Base-by-base conservation (phyloP, 495 filamentous ascomycete species). In the Barbatosphaeria neglecta region DNA sequence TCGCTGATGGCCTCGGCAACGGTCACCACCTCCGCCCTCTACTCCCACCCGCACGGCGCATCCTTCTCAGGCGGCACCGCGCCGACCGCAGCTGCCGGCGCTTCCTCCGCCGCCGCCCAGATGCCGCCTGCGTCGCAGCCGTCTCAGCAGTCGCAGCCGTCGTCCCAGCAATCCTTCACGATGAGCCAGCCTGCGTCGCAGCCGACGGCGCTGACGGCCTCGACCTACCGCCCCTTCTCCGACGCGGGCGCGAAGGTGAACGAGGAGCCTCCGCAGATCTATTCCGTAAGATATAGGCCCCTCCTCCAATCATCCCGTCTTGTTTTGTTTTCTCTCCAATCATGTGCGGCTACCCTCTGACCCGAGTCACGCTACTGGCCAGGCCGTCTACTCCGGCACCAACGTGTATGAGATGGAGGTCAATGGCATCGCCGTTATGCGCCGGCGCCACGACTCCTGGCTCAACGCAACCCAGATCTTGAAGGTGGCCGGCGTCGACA, bases 381-480 rank as follows among this genome's bases (percentile, higher is more conserved):
- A 95, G 89, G 92, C 92, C 35, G 81, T 90, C 24, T 98, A 98
- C 62, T 97, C 93, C 1, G 87, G 89, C 52, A 82, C 96, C 16
- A 77, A 86, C 28, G 92, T 98, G 13, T 98, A 95, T 65, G 92
- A 98, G 59, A 95, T 96, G 88, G 87, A 95, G 60, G 84, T 96
- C 46, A 90, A 95, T 60, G 75, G 76, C 19, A 71, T 97, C 48
- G 84, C 86, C 13, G 87, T 96, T 18, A 98, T 98, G 92, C 86
- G 90, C 51, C 81, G 92, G 44, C 85, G 90, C 35, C 78, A 78
- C 46, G 89, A 96, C 64, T 74, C 88, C 58, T 95, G 87, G 84
- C 84, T 96, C 48, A 96, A 96, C 70, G 90, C 90, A 22, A 96
- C 90, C 37, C 90, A 96, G 61, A 94, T 96, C 44, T 74, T 96